Evolutionary conservation across 345 rosid species (phyloP), one percentile per base, ranked within the genome.

Genomic region (Gossypium arboreum): DNA sequence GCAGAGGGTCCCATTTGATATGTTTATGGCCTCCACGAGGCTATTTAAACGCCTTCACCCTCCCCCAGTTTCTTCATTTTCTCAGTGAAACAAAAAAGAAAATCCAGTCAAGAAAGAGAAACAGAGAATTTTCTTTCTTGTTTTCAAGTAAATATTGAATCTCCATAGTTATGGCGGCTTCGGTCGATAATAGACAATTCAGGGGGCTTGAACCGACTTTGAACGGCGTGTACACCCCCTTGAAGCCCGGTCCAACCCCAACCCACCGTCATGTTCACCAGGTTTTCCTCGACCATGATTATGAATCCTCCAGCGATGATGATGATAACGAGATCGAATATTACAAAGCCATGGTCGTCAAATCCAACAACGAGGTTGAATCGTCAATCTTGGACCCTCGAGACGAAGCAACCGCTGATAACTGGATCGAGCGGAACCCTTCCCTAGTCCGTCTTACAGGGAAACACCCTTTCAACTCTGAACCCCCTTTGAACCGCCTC

Each of bases 371-470:
- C 61, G 94, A 91, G 74, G 69, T 95, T 20, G 97, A 95, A 76
- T 86, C 87, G n/a, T 87, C 99, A 71, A 52, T 83, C 69, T 10
- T 83, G 9, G 99, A 95, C 76, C 76, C 87, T 0, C 75, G 97
- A 43, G 98, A 95, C 48, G 94, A 89, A 78, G 86, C 81, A 29
- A 95, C 97, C 0, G 84, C 93, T 3, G 97, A 95, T 54, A 78
- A 75, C 45, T 95, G 99, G 99, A 83, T 95, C 74, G 82, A 88
- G 71, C 93, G 99, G 4, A 90, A 91, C 87, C 78, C 93, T 1
- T 62, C 88, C 44, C 86, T 93, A 96, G 83, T 95, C 75, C 99
- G 99, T 45, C 97, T 93, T 85, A 90, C 98, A 3, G 98, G 99
- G 60, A 95, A 95, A 73, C 98, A 95, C 68, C 99, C 99, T 0